Conservation (phyloP, 208 protist genomes). For the Acanthamoeba culbertsoni region DNA sequence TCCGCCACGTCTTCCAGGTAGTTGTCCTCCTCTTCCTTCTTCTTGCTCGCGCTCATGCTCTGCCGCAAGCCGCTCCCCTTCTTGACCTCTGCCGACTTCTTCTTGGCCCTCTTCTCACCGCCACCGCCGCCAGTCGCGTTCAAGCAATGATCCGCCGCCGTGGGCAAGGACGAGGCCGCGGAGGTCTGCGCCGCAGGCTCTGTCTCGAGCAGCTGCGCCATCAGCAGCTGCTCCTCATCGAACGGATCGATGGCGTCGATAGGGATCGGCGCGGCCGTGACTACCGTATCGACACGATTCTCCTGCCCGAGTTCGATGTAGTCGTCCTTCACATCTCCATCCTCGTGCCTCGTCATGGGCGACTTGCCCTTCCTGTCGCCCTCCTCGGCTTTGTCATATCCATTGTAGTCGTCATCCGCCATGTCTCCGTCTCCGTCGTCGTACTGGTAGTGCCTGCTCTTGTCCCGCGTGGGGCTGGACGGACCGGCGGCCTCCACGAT, state of each 20-base stretch:
- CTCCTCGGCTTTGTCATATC: not conserved
- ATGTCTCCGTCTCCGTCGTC: not conserved
- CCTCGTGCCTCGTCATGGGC: not conserved
- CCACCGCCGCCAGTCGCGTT: not conserved
- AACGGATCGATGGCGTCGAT: no score
- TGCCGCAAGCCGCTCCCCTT: not conserved
- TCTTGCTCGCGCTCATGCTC: no score
- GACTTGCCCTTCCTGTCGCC: not conserved
- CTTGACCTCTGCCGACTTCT: not conserved
- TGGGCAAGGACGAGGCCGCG: not conserved
- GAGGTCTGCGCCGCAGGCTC: not conserved
- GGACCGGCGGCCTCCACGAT: not conserved
- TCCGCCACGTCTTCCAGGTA: constrained; percentile 21
- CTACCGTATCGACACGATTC: not conserved
- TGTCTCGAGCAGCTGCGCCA: not conserved
- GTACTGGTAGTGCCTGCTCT: not conserved
- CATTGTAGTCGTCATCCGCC: not conserved
- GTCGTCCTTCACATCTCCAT: not conserved
- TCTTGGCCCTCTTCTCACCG: not conserved
- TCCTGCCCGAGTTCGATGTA: not conserved
- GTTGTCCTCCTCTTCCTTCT: not conserved
- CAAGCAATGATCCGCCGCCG: not conserved
- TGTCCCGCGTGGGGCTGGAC: not conserved
- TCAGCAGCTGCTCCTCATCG: not conserved
- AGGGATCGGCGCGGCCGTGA: no score